phyloP scores from a whole-genome alignment of 2,329 filamentous ascomycete genomes.

The Chaetomiaceae sp. region DNA sequence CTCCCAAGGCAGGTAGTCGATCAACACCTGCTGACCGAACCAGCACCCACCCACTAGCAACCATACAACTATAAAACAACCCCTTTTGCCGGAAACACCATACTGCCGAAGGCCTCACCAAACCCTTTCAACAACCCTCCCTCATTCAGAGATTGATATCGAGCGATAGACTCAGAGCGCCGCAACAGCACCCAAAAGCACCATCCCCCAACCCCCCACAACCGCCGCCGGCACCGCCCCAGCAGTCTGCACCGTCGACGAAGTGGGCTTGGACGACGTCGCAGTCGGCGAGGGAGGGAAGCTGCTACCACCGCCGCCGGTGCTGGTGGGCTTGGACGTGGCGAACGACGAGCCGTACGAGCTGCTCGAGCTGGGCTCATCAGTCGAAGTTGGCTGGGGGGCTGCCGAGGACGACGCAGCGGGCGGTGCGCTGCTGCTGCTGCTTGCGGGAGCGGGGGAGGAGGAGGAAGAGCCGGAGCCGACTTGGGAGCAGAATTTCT shows the following conservation, averaged over 20 bases:
- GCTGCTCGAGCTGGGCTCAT: not conserved
- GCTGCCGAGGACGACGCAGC: too few species aligned
- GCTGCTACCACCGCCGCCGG: not conserved
- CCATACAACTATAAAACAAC: too few species aligned
- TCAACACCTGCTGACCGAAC: too few species aligned
- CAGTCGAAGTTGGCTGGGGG: too few species aligned
- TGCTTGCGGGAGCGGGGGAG: not conserved
- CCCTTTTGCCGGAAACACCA: too few species aligned
- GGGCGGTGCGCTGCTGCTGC: too few species aligned
- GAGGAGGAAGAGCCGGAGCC: constrained; percentile 36
- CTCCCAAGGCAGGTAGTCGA: too few species aligned
- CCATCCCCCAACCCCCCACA: constrained; percentile 21
- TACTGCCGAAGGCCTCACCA: not conserved
- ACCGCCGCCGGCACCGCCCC: constrained; percentile 1
- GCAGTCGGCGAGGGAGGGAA: not conserved
- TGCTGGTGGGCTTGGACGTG: not conserved
- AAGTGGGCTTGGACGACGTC: not conserved
- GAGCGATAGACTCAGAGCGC: constrained; percentile 17
- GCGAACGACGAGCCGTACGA: not conserved
- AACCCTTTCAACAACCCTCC: not conserved
- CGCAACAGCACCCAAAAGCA: constrained; percentile 22
- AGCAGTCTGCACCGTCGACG: not conserved
- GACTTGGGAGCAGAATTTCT: constrained; percentile 58
- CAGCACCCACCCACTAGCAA: too few species aligned
- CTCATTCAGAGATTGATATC: not conserved